Conservation (phyloP, 306 rosid genomes). For the Begonia loranthoides region DNA sequence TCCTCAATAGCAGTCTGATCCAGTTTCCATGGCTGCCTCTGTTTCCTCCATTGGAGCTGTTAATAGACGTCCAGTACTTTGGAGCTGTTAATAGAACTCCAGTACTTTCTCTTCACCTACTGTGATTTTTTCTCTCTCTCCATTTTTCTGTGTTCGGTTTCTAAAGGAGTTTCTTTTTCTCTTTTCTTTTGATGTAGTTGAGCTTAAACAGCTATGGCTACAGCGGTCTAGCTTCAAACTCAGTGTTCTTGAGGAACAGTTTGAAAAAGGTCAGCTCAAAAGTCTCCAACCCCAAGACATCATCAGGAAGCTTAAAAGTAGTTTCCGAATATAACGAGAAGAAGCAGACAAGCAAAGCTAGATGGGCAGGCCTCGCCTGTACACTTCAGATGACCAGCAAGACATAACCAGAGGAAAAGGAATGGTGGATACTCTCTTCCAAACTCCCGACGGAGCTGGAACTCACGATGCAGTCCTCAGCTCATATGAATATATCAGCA, state of each 20-base stretch:
- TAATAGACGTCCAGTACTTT: slow-evolving; percentile 36
- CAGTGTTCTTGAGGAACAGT: slow-evolving; percentile 35
- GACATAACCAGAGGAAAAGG: slow-evolving; percentile 87
- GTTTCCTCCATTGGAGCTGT: slow-evolving; percentile 38
- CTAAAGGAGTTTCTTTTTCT: slow-evolving; percentile 1
- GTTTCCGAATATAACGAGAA: slow-evolving; percentile 31
- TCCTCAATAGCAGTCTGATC: slow-evolving; percentile 2
- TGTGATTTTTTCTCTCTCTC: background rate
- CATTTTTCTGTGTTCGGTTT: background rate
- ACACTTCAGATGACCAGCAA: slow-evolving; percentile 81
- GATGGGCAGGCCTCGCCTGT: slow-evolving; percentile 66
- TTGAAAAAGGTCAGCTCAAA: slow-evolving; percentile 25
- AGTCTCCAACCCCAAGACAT: slow-evolving; percentile 14
- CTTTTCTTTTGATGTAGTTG: slow-evolving; percentile 4
- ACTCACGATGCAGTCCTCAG: slow-evolving; percentile 74
- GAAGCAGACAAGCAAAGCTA: slow-evolving; percentile 55
- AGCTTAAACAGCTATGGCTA: slow-evolving; percentile 42
- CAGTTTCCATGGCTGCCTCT: slow-evolving; percentile 43
- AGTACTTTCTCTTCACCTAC: slow-evolving; percentile 25
- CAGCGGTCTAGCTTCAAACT: slow-evolving; percentile 16
- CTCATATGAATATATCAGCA: slow-evolving; percentile 61
- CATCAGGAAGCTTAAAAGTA: slow-evolving; percentile 28
- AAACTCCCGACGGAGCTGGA: slow-evolving; percentile 55
- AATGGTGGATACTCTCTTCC: slow-evolving; percentile 63
- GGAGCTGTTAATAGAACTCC: slow-evolving; percentile 37